A percentile compares a stretch with the other conserved stretches of the same genome.
phyloP scores from a whole-genome alignment of 2,329 filamentous ascomycete species.

The Trichoderma gracile region DNA sequence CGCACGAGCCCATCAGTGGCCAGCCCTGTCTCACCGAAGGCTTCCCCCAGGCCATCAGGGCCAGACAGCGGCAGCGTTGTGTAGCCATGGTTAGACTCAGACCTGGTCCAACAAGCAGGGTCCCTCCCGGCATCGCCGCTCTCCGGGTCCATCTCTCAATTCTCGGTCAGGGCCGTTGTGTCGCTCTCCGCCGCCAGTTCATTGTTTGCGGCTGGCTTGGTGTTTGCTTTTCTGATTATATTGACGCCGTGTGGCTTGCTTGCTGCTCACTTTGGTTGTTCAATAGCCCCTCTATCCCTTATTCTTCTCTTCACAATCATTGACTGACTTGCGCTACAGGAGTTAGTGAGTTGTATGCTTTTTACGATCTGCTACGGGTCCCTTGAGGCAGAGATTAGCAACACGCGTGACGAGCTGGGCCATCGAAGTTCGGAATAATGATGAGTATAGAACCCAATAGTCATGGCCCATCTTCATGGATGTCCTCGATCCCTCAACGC shows the following conservation, averaged over 20 bases:
- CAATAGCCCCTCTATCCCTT: background rate
- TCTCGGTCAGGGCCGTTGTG: slow-evolving; percentile 1
- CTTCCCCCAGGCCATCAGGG: background rate
- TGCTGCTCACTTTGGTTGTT: background rate
- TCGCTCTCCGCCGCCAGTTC: background rate
- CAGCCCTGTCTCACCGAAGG: slow-evolving; percentile 17
- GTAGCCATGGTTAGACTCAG: background rate
- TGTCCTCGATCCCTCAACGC: slow-evolving; percentile 15
- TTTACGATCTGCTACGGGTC: too few relatives aligned
- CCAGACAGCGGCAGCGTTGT: background rate
- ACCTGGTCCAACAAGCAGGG: background rate
- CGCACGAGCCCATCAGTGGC: slow-evolving; percentile 16
- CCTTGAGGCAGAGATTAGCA: background rate
- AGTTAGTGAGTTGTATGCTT: background rate
- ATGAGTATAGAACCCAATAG: slow-evolving; percentile 23
- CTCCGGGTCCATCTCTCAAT: background rate
- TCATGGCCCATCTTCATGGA: background rate
- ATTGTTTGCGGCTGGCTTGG: background rate
- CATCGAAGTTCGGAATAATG: slow-evolving; percentile 21
- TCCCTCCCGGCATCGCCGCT: slow-evolving; percentile 14
- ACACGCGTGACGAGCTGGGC: background rate
- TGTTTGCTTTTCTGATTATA: background rate
- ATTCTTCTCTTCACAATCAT: too few relatives aligned
- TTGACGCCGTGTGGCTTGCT: too few relatives aligned
- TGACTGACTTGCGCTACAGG: too few relatives aligned